Evolutionary conservation across 2,329 filamentous ascomycete genomes (phyloP).

Genomic region (Fusarium armeniacum): DNA sequence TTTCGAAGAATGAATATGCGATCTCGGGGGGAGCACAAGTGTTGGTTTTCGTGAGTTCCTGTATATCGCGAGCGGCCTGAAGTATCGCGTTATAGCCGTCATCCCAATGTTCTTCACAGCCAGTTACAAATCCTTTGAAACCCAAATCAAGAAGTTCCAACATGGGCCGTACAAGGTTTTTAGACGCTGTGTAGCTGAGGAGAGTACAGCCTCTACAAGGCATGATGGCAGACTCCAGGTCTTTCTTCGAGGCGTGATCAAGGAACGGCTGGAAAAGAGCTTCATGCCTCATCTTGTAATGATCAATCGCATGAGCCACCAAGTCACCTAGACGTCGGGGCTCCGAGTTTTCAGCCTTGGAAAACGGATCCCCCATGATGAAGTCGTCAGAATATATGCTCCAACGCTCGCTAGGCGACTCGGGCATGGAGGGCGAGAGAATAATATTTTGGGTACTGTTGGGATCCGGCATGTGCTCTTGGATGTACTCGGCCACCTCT

Average conservation of each 20-base stretch:
- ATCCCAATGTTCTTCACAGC: constrained; percentile 43
- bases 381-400: constrained; percentile 5
- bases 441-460: constrained; percentile 15
- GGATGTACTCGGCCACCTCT: constrained; percentile 38
- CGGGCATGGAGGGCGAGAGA: constrained; percentile 5
- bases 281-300: constrained; percentile 12
- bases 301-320: constrained; percentile 34
- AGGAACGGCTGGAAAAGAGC: constrained; percentile 33
- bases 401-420: not conserved
- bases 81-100: constrained; percentile 45
- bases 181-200: constrained; percentile 40
- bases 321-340: constrained; percentile 28
- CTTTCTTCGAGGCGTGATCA: constrained; percentile 28
- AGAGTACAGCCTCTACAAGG: constrained; percentile 47
- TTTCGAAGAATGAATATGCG: constrained; percentile 27
- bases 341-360: not conserved
- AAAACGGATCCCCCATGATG: constrained; percentile 1
- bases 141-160: constrained; percentile 42
- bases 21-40: constrained; percentile 25
- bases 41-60: constrained; percentile 25
- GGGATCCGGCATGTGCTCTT: constrained; percentile 25
- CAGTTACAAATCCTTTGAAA: constrained; percentile 36
- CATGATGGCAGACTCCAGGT: constrained; percentile 38
- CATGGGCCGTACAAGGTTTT: constrained; percentile 18
- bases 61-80: constrained; percentile 31